Evolutionary conservation across 169 alveolate species (phyloP), one percentile per base, ranked within the genome.

Genomic region (Plasmodium gaboni): DNA sequence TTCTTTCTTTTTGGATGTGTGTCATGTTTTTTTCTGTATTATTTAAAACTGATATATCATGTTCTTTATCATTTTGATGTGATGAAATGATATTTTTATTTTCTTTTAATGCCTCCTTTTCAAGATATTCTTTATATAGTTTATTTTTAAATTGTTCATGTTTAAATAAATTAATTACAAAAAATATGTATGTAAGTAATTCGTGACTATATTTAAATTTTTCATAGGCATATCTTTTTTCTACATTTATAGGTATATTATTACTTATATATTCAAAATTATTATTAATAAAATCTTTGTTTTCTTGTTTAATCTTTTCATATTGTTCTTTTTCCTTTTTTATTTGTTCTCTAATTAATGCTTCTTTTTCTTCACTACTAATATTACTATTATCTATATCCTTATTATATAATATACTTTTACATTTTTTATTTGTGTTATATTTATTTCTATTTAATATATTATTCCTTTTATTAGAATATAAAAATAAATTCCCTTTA

Each of bases 141-240:
- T 53, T 67, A 68, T 80, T 80, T 68, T 80, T 80, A 67, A 67
- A 80, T 59, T 80, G 90, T 68, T 80, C 90, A 80, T 80, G 90
- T 22, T 68, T 80, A 42, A 80, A 80, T 51, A 80, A 68, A 80
- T 80, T 80, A 13, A 80, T 53, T 68, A 80, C 73, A 80, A 38
- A 68, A 68, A 80, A 80, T 7, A 80, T 13, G 59, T 80, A 80
- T 10, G 83, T 12, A n/a, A 67, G 64, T 38, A 80, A 53, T 55
- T 80, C 90, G 17, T 57, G 65, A 55, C 85, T 68, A 57, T 80
- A 80, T 68, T 80, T 80, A 80, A 80, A 80, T n/a, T 71, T 38
- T 53, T 80, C 90, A 48, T 80, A 80, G 2, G 44, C 42, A 32
- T 80, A 80, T 68, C 46, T 80, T 57, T 80, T 80, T 80, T 80